Base-by-base conservation (phyloP, 139 green algal species). In the Micractinium sp. region DNA sequence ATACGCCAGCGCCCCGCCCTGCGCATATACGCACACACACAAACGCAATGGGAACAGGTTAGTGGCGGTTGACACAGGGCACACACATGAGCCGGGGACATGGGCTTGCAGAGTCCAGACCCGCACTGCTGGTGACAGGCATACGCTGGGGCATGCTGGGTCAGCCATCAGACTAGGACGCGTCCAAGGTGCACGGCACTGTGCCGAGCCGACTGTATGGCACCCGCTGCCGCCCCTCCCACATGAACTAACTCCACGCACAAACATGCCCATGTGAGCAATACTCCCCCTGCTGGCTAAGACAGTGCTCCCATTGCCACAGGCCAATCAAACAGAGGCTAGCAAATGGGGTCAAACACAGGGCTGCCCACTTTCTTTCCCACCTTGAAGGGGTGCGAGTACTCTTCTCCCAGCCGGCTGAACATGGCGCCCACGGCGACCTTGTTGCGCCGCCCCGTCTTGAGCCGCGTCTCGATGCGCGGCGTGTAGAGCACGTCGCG, bases 401-500 rank as follows among this genome's bases (percentile, higher is more conserved):
- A 93, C 73, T 93, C 92, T 29, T 95, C 93, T 16, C 83, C 89
- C 25, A 95, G 82, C 89, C 93, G 91, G 63, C 81, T 85, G 14
- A 82, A 91, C 38, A 92, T 74, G 67, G 92, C 33, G 38, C 93
- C 94, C 36, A 90, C 35, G 4, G 90, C 83, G 23, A 90, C 86
- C 86, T 92, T 95, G 89, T 93, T 90, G 69, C 84, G 83, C 80
- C 61, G 39, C 41, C 83, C 74, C 29, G 84, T 94, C 74, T 92
- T 93, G 47, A 94, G 80, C 67, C 94, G 93, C 36, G 92, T 96
- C 89, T 98, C 95, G 1, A 89, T 53, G 69, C 93, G 91, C 29
- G 90, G 80, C 3, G 95, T 97, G 93, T 96, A 98, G 47, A 95
- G 88, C 61, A 95, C 86, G 86, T 98, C 94, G 60, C 90, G 88